Evolutionary conservation across 2,329 filamentous ascomycete genomes (phyloP).

Genomic region (Nannizzia gypsea): DNA sequence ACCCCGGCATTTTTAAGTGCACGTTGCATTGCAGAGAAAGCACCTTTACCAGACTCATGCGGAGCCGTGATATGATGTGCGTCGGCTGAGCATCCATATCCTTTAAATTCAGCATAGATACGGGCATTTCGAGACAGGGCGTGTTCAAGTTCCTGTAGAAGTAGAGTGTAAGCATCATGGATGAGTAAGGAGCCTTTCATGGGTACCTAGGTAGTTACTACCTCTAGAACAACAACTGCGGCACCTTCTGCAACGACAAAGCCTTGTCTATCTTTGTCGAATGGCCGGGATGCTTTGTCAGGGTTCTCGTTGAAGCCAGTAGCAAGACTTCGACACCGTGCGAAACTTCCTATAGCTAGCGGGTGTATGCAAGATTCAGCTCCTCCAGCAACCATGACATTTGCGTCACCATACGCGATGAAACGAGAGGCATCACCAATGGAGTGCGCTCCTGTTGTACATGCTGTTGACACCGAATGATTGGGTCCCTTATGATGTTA

Average conservation of each 20-base stretch:
- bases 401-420: constrained; percentile 78
- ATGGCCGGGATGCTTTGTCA: constrained; percentile 64
- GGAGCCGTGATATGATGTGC: constrained; percentile 91
- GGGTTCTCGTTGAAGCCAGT: constrained; percentile 69
- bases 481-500: constrained; percentile 58
- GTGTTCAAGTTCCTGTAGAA: constrained; percentile 61
- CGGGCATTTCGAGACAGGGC: constrained; percentile 63
- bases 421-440: constrained; percentile 90
- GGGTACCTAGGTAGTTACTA: constrained; percentile 24
- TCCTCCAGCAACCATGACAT: constrained; percentile 93
- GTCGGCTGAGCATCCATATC: constrained; percentile 84
- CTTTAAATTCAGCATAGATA: constrained; percentile 80
- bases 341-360: constrained; percentile 82
- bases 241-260: constrained; percentile 93
- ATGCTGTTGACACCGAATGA: constrained; percentile 85
- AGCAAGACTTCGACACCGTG: constrained; percentile 71
- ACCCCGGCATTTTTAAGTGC: constrained; percentile 63
- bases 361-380: constrained; percentile 94
- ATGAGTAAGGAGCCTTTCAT: background rate
- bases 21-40: constrained; percentile 70
- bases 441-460: constrained; percentile 89
- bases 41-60: constrained; percentile 67
- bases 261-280: constrained; percentile 65
- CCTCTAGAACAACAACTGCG: constrained; percentile 73
- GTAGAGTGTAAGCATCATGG: background rate